These are phyloP conservation scores for Mortierella sp. DNA, from an alignment of 371 early-diverging fungal genomes.

Conservation along the genomic window DNA sequence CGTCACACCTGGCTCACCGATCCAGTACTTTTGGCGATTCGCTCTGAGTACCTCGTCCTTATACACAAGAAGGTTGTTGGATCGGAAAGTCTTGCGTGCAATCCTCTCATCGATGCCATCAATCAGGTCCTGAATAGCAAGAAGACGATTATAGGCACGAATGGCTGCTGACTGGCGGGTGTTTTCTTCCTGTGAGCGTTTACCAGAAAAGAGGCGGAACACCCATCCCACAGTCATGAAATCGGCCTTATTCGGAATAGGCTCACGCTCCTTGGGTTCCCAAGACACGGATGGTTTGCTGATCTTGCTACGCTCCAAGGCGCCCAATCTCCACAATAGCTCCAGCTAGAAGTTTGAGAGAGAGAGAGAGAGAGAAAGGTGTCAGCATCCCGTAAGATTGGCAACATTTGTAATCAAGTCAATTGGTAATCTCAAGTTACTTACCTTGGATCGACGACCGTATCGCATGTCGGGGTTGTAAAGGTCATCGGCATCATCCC, in stretches of 20 bases:
- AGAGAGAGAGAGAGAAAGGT: background rate
- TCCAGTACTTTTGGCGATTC: slow-evolving; percentile 69
- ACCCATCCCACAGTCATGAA: slow-evolving; percentile 78
- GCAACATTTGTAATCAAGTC: too few relatives aligned
- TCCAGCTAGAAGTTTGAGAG: slow-evolving; percentile 58
- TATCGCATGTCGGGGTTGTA: slow-evolving; percentile 78
- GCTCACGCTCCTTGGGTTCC: slow-evolving; percentile 65
- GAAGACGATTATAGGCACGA: slow-evolving; percentile 71
- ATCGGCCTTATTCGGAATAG: slow-evolving; percentile 64
- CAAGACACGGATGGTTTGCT: slow-evolving; percentile 71
- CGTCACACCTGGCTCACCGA: slow-evolving; percentile 58
- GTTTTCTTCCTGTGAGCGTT: slow-evolving; percentile 73
- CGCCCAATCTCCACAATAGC: slow-evolving; percentile 72
- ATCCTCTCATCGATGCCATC: slow-evolving; percentile 74
- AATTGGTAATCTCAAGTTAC: too few relatives aligned
- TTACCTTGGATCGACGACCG: slow-evolving; percentile 77
- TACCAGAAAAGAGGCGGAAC: slow-evolving; percentile 73
- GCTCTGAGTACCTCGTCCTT: slow-evolving; percentile 64
- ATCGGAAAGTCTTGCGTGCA: slow-evolving; percentile 65
- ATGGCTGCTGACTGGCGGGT: slow-evolving; percentile 71
- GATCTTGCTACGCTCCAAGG: slow-evolving; percentile 64
- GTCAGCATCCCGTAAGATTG: too few relatives aligned
- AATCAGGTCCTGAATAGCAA: slow-evolving; percentile 72
- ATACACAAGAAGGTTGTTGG: slow-evolving; percentile 66
- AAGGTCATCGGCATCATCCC: slow-evolving; percentile 67